Evolutionary conservation across 768 basidiomycete species (phyloP).

Genomic region (Amanita fuliginea): DNA sequence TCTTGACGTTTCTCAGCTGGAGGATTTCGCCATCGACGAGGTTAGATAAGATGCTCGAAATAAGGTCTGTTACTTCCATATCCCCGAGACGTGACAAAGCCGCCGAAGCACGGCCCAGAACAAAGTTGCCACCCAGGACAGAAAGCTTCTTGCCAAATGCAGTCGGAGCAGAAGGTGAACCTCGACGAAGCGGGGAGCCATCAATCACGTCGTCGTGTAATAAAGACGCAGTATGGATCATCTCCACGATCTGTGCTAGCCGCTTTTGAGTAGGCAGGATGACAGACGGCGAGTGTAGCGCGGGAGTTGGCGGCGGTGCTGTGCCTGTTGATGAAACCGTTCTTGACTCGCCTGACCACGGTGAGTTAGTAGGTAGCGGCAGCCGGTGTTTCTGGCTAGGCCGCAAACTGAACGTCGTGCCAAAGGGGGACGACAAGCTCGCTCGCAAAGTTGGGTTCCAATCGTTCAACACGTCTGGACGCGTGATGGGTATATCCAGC

Average conservation of each 20-base stretch:
- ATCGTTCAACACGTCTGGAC: conserved; percentile 74
- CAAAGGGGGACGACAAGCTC: conserved; percentile 47
- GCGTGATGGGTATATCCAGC: conserved; percentile 63
- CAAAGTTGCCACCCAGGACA: conserved; percentile 84
- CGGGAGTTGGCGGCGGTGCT: conserved; percentile 8
- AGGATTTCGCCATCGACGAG: conserved; percentile 91
- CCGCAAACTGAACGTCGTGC: conserved; percentile 27
- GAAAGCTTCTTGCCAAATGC: conserved; percentile 84
- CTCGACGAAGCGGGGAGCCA: conserved; percentile 65
- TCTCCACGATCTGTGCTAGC: conserved; percentile 91
- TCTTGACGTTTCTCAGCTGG: conserved; percentile 56
- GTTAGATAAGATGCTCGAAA: conserved; percentile 78
- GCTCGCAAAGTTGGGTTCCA: conserved; percentile 74
- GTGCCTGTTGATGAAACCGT: conserved; percentile 6
- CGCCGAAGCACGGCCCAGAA: conserved; percentile 77
- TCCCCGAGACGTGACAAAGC: conserved; percentile 74
- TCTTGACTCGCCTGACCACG: conserved; percentile 2
- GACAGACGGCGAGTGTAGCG: conserved; percentile 13
- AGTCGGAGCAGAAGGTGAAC: conserved; percentile 67
- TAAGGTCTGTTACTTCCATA: conserved; percentile 79
- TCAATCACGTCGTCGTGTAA: conserved; percentile 96
- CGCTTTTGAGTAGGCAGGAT: conserved; percentile 79
- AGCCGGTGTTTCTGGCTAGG: conserved; percentile 13
- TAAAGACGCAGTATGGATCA: conserved; percentile 95
- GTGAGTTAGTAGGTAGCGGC: conserved; percentile 17